A percentile compares a stretch with the other conserved stretches of the same genome.
Evolutionary conservation across 75 land plant genomes (phyloP).

Genomic region (Adiantum capillusveneris): DNA sequence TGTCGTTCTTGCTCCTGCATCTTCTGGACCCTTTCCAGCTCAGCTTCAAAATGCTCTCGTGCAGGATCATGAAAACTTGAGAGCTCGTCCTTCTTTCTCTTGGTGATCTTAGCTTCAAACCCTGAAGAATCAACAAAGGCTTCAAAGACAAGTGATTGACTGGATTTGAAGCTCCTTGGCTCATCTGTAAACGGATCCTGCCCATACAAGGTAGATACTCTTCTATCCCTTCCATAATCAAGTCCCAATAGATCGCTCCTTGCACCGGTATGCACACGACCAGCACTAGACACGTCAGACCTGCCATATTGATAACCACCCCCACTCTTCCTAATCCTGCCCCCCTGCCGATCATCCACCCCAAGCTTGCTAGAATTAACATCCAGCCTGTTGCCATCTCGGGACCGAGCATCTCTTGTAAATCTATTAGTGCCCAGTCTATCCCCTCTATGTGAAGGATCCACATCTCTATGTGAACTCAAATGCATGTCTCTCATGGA

Average conservation of each 20-base stretch:
- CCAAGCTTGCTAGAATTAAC: neutral
- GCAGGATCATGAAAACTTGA: constrained; percentile 70
- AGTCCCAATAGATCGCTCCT: constrained; percentile 12
- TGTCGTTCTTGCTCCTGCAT: constrained; percentile 87
- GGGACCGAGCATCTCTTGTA: neutral
- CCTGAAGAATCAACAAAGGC: constrained; percentile 38
- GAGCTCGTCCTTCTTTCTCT: constrained; percentile 54
- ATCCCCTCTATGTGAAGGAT: neutral
- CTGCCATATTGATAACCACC: constrained; percentile 9
- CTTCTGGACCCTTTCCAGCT: constrained; percentile 89
- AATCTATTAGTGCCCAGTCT: neutral
- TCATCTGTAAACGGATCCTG: constrained; percentile 40
- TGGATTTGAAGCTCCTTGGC: constrained; percentile 4
- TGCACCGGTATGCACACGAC: neutral
- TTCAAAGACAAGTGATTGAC: constrained; percentile 12
- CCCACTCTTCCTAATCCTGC: too few species aligned
- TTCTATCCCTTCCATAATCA: constrained; percentile 58
- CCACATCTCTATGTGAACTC: constrained; percentile 16
- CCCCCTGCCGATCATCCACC: neutral
- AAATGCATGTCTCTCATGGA: constrained; percentile 17
- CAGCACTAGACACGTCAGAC: constrained; percentile 6
- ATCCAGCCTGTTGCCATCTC: neutral
- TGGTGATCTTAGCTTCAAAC: constrained; percentile 31
- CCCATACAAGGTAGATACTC: constrained; percentile 21
- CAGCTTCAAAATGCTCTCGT: constrained; percentile 94